These are phyloP conservation scores for Pleurotus ostreatus DNA, from an alignment of 768 basidiomycete species.

Conservation along the genomic window DNA sequence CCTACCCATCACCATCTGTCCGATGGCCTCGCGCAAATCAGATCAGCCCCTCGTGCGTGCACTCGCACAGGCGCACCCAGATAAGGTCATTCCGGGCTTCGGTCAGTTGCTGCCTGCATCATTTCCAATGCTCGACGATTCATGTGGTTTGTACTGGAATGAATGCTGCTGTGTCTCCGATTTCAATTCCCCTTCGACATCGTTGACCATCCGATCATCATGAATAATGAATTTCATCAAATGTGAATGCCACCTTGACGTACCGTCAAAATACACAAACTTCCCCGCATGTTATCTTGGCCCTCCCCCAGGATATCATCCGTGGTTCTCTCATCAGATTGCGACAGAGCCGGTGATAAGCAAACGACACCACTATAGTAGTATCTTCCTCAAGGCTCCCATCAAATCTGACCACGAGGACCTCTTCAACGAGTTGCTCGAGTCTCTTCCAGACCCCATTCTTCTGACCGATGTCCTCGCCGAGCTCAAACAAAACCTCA, in stretches of 20 bases:
- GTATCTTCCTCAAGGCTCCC: constrained; percentile 51
- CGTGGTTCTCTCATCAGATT: constrained; percentile 61
- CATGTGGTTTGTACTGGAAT: neutral
- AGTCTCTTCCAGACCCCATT: constrained; percentile 68
- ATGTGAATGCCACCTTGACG: too few species aligned
- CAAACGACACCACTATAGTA: constrained; percentile 74
- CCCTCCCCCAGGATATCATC: constrained; percentile 51
- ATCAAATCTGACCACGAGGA: constrained; percentile 24
- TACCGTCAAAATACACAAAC: too few species aligned
- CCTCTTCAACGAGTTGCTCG: constrained; percentile 54
- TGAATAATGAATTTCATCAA: neutral
- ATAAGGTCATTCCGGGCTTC: constrained; percentile 82
- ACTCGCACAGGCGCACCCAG: constrained; percentile 56
- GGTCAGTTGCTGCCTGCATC: constrained; percentile 45
- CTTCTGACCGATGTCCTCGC: constrained; percentile 53
- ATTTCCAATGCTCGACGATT: neutral
- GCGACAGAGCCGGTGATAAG: constrained; percentile 36
- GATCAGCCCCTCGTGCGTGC: constrained; percentile 74
- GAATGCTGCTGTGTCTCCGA: neutral
- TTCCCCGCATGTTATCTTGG: constrained; percentile 8
- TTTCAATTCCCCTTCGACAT: too few species aligned
- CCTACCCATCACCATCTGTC: constrained; percentile 67
- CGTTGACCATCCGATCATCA: too few species aligned
- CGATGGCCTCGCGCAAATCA: constrained; percentile 67
- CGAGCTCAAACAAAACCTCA: constrained; percentile 58